Base-by-base conservation (phyloP, 495 filamentous ascomycete genomes). In the Platismatia glauca region DNA sequence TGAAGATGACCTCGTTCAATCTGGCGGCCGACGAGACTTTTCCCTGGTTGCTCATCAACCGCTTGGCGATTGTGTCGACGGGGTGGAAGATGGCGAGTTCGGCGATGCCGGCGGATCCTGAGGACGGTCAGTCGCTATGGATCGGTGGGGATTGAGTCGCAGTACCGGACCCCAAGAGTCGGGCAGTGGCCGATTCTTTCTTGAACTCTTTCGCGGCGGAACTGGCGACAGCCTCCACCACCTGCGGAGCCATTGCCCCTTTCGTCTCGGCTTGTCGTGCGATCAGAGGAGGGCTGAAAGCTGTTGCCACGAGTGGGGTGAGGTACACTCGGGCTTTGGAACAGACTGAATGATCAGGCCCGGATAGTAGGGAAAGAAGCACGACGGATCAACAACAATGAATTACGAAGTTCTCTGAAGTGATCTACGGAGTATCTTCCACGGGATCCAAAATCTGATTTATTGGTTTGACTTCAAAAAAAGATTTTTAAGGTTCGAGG, bases 51-150 rank as follows among this genome's bases (percentile, higher is more conserved):
- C 91, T 96, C 94, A 99, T 99, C 77, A 99, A 85, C 55, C 94
- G 89, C 81, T 99, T 99, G 55, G 94, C 91, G 62, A 90, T 96
- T 48, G 94, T 99, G 75, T 99, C 94, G 75, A 99, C 91, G 61
- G 93, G 93, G 74, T 97, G 93, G 80, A 99, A 99, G 73, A 99
- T 84, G 71, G 92, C 84, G 69, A 99, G 79, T 76, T 99, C 94
- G 66, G 95, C 87, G 76, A 99, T 95, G 79, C 94, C 94, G 66
- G 94, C 91, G 72, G 83, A 89, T 67, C 90, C 94, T 98, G 68
- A 20, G 69, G 38, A 37, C 52, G 20, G 55, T 63, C 37, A 68
- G 43, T 53, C 53, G 58, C 43, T 35, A 57, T 35, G 31, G 56
- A 34, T 53, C 0, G 16, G 34, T 31, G 20, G 9, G 16, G 34